phyloP scores from a whole-genome alignment of 169 alveolate genomes.

The Plasmodium inui region DNA sequence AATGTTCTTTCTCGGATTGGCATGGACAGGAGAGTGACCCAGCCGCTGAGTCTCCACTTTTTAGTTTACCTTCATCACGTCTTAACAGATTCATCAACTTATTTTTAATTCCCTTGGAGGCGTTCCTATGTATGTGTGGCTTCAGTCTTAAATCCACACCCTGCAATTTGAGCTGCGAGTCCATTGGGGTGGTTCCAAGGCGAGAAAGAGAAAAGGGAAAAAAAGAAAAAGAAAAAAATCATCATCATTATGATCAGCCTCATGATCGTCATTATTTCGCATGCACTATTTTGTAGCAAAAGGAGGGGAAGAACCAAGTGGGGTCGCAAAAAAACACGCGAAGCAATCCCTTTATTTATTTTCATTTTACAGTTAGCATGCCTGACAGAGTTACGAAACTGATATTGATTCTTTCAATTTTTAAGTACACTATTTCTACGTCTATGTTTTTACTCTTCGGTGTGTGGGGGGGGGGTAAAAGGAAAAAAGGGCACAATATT shows the following conservation, averaged over 20 bases:
- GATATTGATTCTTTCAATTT: slow-evolving; percentile 62
- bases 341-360: not conserved
- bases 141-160: slow-evolving; percentile 67
- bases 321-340: not conserved
- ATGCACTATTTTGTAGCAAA: not conserved
- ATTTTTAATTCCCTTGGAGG: slow-evolving; percentile 57
- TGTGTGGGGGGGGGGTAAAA: not conserved
- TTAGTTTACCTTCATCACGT: slow-evolving; percentile 24
- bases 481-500: not conserved
- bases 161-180: slow-evolving; percentile 36
- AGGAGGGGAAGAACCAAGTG: not conserved
- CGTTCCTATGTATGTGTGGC: slow-evolving; percentile 52
- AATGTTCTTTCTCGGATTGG: not conserved
- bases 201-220: not conserved
- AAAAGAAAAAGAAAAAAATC: not conserved
- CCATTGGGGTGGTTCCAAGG: not conserved
- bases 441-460: slow-evolving; percentile 63
- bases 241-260: too few species aligned
- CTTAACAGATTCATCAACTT: slow-evolving; percentile 28
- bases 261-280: not conserved
- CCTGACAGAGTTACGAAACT: slow-evolving; percentile 60
- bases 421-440: slow-evolving; percentile 62
- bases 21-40: not conserved
- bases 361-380: slow-evolving; percentile 36
- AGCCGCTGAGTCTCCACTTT: not conserved